Percentiles rank a stretch among this genome's conserved stretches.
phyloP scores from a whole-genome alignment of 768 basidiomycete genomes.

The Russula lepida region DNA sequence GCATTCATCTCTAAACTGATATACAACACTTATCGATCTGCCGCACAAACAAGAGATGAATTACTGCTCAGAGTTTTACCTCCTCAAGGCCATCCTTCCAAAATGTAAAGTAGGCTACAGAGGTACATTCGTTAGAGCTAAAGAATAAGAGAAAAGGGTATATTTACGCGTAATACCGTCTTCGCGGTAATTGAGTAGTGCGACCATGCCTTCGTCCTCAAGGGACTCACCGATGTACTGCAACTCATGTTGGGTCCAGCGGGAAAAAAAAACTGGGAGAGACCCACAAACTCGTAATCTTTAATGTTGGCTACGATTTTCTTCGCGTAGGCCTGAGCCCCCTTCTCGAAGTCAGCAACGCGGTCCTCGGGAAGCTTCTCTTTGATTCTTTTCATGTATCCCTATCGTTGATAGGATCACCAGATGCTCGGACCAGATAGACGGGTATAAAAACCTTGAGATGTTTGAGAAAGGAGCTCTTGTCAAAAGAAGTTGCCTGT shows the following conservation, averaged over 20 bases:
- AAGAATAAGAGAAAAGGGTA: not conserved
- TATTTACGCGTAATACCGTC: conserved; percentile 76
- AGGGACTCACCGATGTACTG: conserved; percentile 67
- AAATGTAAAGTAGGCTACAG: conserved; percentile 79
- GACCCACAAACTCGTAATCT: conserved; percentile 83
- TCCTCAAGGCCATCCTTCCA: conserved; percentile 94
- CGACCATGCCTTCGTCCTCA: conserved; percentile 91
- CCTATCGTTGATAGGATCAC: conserved; percentile 34
- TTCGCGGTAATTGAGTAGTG: conserved; percentile 87
- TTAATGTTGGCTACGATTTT: conserved; percentile 87
- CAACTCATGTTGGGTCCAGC: conserved; percentile 1
- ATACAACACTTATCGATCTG: conserved; percentile 12
- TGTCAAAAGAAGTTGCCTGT: conserved; percentile 73
- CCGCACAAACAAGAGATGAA: conserved; percentile 8
- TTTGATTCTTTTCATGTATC: conserved; percentile 93
- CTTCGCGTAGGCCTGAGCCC: conserved; percentile 70
- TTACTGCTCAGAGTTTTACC: conserved; percentile 49
- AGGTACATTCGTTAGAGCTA: conserved; percentile 9
- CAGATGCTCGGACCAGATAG: conserved; percentile 4
- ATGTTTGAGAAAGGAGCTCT: conserved; percentile 74
- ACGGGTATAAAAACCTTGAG: conserved; percentile 54
- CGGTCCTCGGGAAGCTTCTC: conserved; percentile 47
- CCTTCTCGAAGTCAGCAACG: conserved; percentile 74
- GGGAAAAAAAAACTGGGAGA: not conserved
- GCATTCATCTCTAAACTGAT: conserved; percentile 2